A percentile compares a stretch with the other conserved stretches of the same genome.
These are phyloP conservation scores for Oryza rufipogon DNA, from an alignment of 176 grass and related monocot genomes.

Conservation along the genomic window DNA sequence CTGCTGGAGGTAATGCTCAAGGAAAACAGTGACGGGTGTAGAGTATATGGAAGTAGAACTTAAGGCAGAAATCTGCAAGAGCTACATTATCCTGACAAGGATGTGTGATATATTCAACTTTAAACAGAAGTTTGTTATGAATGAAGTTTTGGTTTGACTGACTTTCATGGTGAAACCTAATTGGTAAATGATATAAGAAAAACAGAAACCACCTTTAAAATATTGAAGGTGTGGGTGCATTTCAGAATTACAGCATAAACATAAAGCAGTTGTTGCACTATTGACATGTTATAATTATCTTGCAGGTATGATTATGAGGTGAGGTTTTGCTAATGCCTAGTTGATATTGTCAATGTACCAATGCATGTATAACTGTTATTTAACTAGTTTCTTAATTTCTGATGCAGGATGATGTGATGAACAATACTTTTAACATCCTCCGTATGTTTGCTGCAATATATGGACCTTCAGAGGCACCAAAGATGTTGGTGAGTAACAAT, in stretches of 20 bases:
- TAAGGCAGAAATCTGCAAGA: background rate
- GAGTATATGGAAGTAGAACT: constrained; percentile 2
- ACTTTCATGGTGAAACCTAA: constrained; percentile 8
- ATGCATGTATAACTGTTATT: constrained; percentile 39
- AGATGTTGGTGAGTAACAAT: constrained; percentile 72
- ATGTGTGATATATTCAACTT: constrained; percentile 3
- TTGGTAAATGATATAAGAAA: background rate
- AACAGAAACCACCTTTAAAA: background rate
- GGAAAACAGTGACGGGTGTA: background rate
- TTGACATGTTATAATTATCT: constrained; percentile 41
- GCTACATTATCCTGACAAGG: constrained; percentile 2
- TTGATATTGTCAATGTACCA: constrained; percentile 16
- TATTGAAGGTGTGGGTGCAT: background rate
- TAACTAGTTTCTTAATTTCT: constrained; percentile 32
- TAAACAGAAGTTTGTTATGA: constrained; percentile 13
- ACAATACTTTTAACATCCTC: constrained; percentile 81
- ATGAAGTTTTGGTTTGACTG: background rate
- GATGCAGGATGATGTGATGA: constrained; percentile 76
- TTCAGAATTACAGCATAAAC: background rate
- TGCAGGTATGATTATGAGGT: constrained; percentile 99
- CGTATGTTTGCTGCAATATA: constrained; percentile 88
- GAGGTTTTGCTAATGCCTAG: constrained; percentile 39
- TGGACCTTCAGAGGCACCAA: constrained; percentile 79
- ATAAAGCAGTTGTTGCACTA: constrained; percentile 9
- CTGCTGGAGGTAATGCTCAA: constrained; percentile 21